Evolutionary conservation across 257 asterid species (phyloP), one percentile per base, ranked within the genome.

Genomic region (Ehretia macrophylla): DNA sequence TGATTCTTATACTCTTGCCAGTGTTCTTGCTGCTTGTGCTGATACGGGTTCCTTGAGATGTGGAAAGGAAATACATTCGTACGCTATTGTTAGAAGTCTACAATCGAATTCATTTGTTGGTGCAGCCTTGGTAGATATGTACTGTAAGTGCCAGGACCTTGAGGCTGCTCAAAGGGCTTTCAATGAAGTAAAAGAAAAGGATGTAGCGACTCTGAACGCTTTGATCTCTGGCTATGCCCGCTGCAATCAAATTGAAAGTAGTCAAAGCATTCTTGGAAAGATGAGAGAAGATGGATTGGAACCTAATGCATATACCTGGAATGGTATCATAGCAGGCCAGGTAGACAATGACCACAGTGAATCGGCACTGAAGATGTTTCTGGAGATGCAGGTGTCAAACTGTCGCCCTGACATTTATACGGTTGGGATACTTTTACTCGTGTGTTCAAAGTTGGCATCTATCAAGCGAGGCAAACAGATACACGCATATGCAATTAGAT

Each of bases 71-170:
- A 58, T 85, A 58, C 96, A 87, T 64, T 76, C 95, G 4, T 83
- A 73, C 56, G 83, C 90, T 40, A 55, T 86, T 51, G 76, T 59
- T 37, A 79, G 71, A 58, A 92, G 92, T 47, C 75, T 86, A 51
- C 76, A 75, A 39, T 68, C 79, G 0, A 79, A 83, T 71, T 63
- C 75, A 45, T 90, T 79, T 55, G 79, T 85, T 32, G 90, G 93
- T 66, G 90, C 92, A 60, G 90, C 95, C 14, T 69, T 90, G 60
- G 91, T 86, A 10, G 89, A 78, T 51, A 70, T 87, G 88, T 90
- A 90, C 64, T 70, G 84, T 73, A 84, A 76, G 44, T 77, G 78
- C 70, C 66, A 49, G 50, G 93, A 87, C 40, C 47, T 81, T 35
- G 79, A 76, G 65, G 69, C 87, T 52, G 95, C 96, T 66, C 70